phyloP scores from a whole-genome alignment of 2,329 filamentous ascomycete genomes.

The Cordyceps fumosorosea region DNA sequence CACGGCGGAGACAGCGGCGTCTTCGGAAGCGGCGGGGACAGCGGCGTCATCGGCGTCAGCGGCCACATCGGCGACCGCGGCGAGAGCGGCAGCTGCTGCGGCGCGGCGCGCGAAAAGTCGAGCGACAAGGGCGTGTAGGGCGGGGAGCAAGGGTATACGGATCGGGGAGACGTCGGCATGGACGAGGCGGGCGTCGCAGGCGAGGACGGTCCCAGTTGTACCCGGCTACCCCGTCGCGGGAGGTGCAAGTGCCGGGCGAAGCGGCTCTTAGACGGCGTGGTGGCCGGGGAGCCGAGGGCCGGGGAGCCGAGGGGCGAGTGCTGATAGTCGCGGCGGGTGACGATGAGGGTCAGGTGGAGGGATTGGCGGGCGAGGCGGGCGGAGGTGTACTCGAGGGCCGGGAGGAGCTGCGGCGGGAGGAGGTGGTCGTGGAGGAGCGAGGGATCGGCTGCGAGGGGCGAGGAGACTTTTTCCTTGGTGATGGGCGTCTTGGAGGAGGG shows the following conservation, averaged over 20 bases:
- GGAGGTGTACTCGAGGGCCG: slow-evolving; percentile 53
- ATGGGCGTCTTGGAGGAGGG: too few species aligned
- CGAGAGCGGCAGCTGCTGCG: slow-evolving; percentile 27
- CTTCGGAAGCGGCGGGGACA: slow-evolving; percentile 32
- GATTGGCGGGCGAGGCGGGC: slow-evolving; percentile 48
- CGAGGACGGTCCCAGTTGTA: slow-evolving; percentile 9
- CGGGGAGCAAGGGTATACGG: slow-evolving; percentile 25
- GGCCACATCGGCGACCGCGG: slow-evolving; percentile 34
- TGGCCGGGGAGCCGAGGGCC: slow-evolving; percentile 21
- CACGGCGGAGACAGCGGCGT: slow-evolving; percentile 32
- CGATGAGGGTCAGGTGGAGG: slow-evolving; percentile 51
- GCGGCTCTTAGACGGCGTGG: slow-evolving; percentile 22
- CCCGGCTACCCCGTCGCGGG: neutral
- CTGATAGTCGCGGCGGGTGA: slow-evolving; percentile 50
- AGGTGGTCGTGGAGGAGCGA: slow-evolving; percentile 53
- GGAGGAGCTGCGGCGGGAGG: slow-evolving; percentile 47
- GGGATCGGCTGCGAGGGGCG: slow-evolving; percentile 55
- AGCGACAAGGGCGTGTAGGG: slow-evolving; percentile 25
- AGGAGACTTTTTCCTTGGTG: slow-evolving; percentile 50
- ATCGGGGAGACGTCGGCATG: slow-evolving; percentile 13
- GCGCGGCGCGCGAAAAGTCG: slow-evolving; percentile 21
- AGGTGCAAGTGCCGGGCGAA: slow-evolving; percentile 21
- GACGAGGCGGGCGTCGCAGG: slow-evolving; percentile 10
- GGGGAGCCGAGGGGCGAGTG: slow-evolving; percentile 31
- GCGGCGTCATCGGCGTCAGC: slow-evolving; percentile 38